Conservation (phyloP, 78 protist genomes). For the Thecamonas trahens region DNA sequence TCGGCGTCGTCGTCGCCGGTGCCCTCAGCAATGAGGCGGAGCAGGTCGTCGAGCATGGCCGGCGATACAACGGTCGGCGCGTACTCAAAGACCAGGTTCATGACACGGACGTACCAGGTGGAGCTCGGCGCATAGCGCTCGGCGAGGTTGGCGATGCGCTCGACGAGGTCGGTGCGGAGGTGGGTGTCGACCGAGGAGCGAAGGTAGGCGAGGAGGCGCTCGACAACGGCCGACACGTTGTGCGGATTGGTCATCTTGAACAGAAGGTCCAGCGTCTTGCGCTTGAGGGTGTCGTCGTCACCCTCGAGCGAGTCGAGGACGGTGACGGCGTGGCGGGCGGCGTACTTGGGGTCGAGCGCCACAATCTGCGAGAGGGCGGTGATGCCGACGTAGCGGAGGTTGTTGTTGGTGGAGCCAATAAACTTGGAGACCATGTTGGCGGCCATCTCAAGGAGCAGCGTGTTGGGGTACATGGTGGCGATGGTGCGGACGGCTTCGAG, state of each 20-base stretch:
- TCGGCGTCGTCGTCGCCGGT: slow-evolving; percentile 41
- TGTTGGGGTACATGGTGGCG: slow-evolving; percentile 73
- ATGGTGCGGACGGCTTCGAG: slow-evolving; percentile 79
- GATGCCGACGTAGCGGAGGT: slow-evolving; percentile 86
- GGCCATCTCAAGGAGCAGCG: slow-evolving; percentile 53
- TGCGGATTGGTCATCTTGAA: slow-evolving; percentile 73
- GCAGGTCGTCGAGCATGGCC: slow-evolving; percentile 38
- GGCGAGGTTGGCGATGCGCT: slow-evolving; percentile 51
- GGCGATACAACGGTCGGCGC: slow-evolving; percentile 56
- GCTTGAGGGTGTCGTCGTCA: slow-evolving; percentile 62
- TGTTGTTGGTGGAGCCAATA: slow-evolving; percentile 55
- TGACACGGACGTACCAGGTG: slow-evolving; percentile 59
- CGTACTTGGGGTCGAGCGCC: slow-evolving; percentile 54
- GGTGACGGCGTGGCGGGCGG: slow-evolving; percentile 65
- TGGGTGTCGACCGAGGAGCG: slow-evolving; percentile 37
- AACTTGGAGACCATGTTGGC: slow-evolving; percentile 54
- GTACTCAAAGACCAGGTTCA: slow-evolving; percentile 49
- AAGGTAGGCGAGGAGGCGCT: slow-evolving; percentile 44
- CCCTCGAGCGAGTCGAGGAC: slow-evolving; percentile 90
- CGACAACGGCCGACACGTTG: slow-evolving; percentile 67
- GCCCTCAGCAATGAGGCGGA: slow-evolving; percentile 71
- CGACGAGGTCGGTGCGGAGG: slow-evolving; percentile 49
- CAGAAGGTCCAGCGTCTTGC: slow-evolving; percentile 77
- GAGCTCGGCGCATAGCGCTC: slow-evolving; percentile 43
- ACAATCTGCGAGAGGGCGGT: slow-evolving; percentile 70